Percentiles rank a stretch among this genome's conserved stretches.
Conservation (phyloP, 768 basidiomycete genomes). For the Lentinula raphanica region DNA sequence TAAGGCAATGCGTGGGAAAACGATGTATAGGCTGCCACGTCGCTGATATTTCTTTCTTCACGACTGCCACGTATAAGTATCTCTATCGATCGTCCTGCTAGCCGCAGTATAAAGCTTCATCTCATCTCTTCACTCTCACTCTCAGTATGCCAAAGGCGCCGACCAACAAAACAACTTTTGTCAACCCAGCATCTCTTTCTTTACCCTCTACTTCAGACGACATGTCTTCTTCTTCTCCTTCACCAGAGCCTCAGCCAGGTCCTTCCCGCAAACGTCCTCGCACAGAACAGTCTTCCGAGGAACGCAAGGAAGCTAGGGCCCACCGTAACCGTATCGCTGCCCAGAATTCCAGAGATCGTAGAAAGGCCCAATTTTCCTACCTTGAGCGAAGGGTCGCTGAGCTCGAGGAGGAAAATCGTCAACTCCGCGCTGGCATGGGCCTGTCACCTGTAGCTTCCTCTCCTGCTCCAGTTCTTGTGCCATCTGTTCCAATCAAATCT, state of each 20-base stretch:
- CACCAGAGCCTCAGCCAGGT: slow-evolving; percentile 23
- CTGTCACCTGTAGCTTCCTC: slow-evolving; percentile 19
- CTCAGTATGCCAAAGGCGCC: slow-evolving; percentile 9
- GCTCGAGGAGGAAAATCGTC: slow-evolving; percentile 81
- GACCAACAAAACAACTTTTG: slow-evolving; percentile 16
- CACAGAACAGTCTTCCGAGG: slow-evolving; percentile 57
- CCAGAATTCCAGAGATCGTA: slow-evolving; percentile 86
- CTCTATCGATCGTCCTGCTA: slow-evolving; percentile 10
- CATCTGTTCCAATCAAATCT: slow-evolving; percentile 14
- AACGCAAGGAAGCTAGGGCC: slow-evolving; percentile 82
- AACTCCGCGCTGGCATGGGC: slow-evolving; percentile 52
- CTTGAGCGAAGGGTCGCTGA: slow-evolving; percentile 66
- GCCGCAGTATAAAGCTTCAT: slow-evolving; percentile 7
- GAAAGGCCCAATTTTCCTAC: slow-evolving; percentile 74
- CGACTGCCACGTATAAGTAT: slow-evolving; percentile 14
- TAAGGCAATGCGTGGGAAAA: background rate
- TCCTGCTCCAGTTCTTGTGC: slow-evolving; percentile 12
- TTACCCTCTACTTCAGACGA: slow-evolving; percentile 28
- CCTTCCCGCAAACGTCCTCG: slow-evolving; percentile 75
- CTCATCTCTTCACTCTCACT: background rate
- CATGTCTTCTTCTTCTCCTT: slow-evolving; percentile 23
- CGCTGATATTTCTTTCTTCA: slow-evolving; percentile 3
- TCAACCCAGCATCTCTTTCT: slow-evolving; percentile 34
- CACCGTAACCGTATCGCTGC: slow-evolving; percentile 92
- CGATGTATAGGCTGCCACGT: background rate